Conservation (phyloP, 2,329 filamentous ascomycete genomes). For the Aspergillus pseudonomiae region DNA sequence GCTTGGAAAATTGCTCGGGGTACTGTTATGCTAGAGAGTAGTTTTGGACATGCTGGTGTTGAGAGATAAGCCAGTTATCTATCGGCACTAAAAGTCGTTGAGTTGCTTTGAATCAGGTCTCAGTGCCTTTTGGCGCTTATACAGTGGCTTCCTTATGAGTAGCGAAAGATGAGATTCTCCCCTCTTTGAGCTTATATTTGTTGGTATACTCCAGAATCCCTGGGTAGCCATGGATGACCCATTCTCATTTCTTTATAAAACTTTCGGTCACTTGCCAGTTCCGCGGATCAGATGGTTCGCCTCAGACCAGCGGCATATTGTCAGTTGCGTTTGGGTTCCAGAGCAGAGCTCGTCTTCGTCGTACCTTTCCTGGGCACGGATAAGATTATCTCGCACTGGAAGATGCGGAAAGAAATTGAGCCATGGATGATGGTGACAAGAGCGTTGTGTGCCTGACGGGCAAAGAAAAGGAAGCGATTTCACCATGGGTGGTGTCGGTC, state of each 20-base stretch:
- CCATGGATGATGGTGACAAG: constrained; percentile 44
- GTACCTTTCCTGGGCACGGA: constrained; percentile 29
- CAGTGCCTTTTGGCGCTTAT: too few species aligned
- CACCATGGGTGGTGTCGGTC: neutral
- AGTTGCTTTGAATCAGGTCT: too few species aligned
- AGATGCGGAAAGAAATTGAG: constrained; percentile 34
- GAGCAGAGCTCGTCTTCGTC: constrained; percentile 39
- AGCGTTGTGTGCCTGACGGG: constrained; percentile 31
- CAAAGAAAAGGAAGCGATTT: constrained; percentile 11
- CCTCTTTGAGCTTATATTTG: too few species aligned
- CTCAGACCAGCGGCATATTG: neutral
- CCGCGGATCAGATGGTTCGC: neutral
- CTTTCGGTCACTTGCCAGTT: neutral
- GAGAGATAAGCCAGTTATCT: too few species aligned
- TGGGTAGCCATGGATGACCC: neutral
- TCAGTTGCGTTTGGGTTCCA: neutral
- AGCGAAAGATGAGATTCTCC: too few species aligned
- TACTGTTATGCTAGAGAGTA: too few species aligned
- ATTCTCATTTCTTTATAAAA: neutral
- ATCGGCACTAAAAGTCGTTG: too few species aligned
- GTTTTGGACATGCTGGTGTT: too few species aligned
- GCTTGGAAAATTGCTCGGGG: too few species aligned
- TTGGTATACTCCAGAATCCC: too few species aligned
- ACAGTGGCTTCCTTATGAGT: too few species aligned
- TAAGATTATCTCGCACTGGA: constrained; percentile 42